A percentile compares a stretch with the other conserved stretches of the same genome.
phyloP scores from a whole-genome alignment of 352 stramenopile species.

The Globisporangium paddicum region DNA sequence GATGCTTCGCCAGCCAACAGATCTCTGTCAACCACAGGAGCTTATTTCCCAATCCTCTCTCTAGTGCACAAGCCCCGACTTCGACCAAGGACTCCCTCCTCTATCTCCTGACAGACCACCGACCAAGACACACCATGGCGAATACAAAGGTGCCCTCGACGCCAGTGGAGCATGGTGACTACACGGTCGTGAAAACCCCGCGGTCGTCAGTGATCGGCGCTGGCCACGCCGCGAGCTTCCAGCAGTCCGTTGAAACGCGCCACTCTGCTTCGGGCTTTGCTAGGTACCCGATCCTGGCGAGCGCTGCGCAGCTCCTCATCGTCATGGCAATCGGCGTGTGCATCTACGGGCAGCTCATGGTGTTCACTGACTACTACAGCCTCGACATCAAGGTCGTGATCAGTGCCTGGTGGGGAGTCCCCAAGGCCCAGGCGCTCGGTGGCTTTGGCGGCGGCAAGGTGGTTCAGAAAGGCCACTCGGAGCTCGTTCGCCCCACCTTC shows the following conservation, averaged over 20 bases:
- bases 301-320: slow-evolving; percentile 5
- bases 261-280: neutral
- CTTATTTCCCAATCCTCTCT: neutral
- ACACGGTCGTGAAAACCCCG: slow-evolving; percentile 4
- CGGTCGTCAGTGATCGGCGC: neutral
- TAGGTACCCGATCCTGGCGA: neutral
- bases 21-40: too few relatives aligned
- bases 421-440: slow-evolving; percentile 7
- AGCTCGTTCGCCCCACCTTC: slow-evolving; percentile 56
- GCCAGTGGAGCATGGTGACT: neutral
- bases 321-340: slow-evolving; percentile 5
- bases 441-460: neutral
- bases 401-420: slow-evolving; percentile 8
- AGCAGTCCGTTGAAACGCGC: neutral
- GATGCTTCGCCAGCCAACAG: too few relatives aligned
- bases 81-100: too few relatives aligned
- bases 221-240: neutral
- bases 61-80: neutral
- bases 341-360: slow-evolving; percentile 10
- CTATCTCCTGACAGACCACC: neutral
- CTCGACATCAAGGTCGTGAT: slow-evolving; percentile 5
- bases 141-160: neutral
- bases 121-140: neutral
- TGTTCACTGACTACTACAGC: slow-evolving; percentile 13
- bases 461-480: slow-evolving; percentile 5